phyloP scores from a whole-genome alignment of 352 stramenopile species.

The Phytophthora litchii region DNA sequence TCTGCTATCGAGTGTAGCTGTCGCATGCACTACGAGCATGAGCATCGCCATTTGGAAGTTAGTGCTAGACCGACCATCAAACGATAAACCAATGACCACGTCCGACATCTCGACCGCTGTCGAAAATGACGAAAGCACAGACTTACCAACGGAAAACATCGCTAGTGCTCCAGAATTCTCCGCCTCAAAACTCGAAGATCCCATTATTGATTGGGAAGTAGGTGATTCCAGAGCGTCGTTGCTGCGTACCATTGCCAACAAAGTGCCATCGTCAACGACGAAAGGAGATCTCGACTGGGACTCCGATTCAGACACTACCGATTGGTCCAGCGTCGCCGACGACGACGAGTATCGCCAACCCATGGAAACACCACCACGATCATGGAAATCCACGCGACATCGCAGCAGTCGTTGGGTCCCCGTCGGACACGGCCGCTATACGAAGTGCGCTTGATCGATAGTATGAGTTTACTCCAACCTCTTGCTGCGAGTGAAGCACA shows the following conservation, averaged over 20 bases:
- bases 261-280: not conserved
- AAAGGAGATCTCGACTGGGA: conserved; percentile 2
- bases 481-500: not conserved
- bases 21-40: conserved; percentile 4
- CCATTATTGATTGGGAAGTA: not conserved
- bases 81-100: not conserved
- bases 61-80: conserved; percentile 1
- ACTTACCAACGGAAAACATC: not conserved
- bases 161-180: not conserved
- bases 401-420: conserved; percentile 1
- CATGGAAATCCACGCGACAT: not conserved
- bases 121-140: not conserved
- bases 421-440: conserved; percentile 9
- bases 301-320: conserved; percentile 5
- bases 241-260: not conserved
- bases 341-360: conserved; percentile 13
- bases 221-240: not conserved
- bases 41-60: conserved; percentile 13
- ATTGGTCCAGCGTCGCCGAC: conserved; percentile 17
- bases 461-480: not conserved
- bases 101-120: not conserved
- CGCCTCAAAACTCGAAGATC: not conserved
- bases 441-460: not conserved
- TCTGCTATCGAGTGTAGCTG: conserved; percentile 14
- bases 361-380: too few relatives aligned